phyloP scores from a whole-genome alignment of 2,329 filamentous ascomycete genomes.

The Emergomyces africanus region DNA sequence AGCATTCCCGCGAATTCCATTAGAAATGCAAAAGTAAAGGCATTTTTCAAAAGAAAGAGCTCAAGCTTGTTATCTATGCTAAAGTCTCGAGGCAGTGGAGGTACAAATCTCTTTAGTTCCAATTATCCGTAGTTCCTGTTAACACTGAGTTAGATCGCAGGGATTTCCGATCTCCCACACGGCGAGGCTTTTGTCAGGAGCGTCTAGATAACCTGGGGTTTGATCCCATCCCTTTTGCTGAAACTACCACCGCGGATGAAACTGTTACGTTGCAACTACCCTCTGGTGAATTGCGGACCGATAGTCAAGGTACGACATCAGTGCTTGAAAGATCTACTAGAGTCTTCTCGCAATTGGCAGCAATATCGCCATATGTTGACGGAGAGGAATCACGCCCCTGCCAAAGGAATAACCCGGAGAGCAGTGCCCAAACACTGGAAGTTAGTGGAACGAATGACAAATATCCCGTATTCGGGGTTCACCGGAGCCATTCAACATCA shows the following conservation, averaged over 20 bases:
- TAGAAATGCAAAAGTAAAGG: conserved; percentile 17
- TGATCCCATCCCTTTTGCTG: neutral
- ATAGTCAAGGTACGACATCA: neutral
- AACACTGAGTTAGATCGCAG: conserved; percentile 1
- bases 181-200: neutral
- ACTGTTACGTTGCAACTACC: neutral
- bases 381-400: neutral
- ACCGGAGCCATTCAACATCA: conserved; percentile 16
- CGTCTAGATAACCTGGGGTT: neutral
- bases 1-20: conserved; percentile 3
- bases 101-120: conserved; percentile 9
- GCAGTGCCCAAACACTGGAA: neutral
- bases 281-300: neutral
- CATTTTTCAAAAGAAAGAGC: conserved; percentile 22
- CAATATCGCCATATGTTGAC: neutral
- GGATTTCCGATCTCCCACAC: neutral
- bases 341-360: neutral
- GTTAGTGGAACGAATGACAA: neutral
- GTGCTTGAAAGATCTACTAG: neutral
- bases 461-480: neutral
- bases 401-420: neutral
- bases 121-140: neutral
- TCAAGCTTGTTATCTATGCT: conserved; percentile 27
- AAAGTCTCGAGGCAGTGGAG: conserved; percentile 17
- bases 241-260: neutral